Percentiles rank a stretch among this genome's conserved stretches.
These are phyloP conservation scores for grape (Vitis vinifera) DNA, from an alignment of 164 flowering plant species.

Conservation along the genomic window DNA sequence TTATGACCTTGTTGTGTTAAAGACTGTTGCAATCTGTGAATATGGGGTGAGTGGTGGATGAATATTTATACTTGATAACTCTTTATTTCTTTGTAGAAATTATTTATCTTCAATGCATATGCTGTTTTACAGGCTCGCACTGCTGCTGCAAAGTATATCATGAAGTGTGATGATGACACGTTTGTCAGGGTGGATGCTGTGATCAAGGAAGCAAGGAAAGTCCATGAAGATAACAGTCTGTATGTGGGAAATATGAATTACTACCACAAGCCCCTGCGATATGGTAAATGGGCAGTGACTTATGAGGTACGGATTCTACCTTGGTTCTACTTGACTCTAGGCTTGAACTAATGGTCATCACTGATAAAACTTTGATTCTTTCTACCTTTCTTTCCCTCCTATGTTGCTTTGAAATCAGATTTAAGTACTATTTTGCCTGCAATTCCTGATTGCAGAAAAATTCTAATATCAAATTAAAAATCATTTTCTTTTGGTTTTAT, in stretches of 20 bases:
- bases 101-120: slow-evolving; percentile 1
- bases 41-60: slow-evolving; percentile 57
- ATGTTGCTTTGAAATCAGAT: background rate
- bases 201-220: slow-evolving; percentile 39
- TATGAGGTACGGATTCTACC: slow-evolving; percentile 49
- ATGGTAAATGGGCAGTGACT: slow-evolving; percentile 83
- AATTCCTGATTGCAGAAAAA: too few species aligned
- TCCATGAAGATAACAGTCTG: slow-evolving; percentile 32
- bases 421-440: too few species aligned
- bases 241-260: slow-evolving; percentile 71
- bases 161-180: slow-evolving; percentile 84
- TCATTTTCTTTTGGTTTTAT: too few species aligned
- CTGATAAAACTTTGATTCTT: background rate
- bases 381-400: background rate
- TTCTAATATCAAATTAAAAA: too few species aligned
- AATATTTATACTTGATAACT: background rate
- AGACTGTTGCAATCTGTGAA: slow-evolving; percentile 75
- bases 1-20: slow-evolving; percentile 73
- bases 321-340: background rate
- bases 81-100: background rate
- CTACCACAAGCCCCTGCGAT: slow-evolving; percentile 63
- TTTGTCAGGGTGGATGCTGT: slow-evolving; percentile 65
- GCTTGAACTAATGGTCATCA: too few species aligned
- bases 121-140: slow-evolving; percentile 40
- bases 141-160: slow-evolving; percentile 51